These are phyloP conservation scores for Umbelopsis ramanniana DNA, from an alignment of 192 early-diverging fungal genomes.

Conservation along the genomic window DNA sequence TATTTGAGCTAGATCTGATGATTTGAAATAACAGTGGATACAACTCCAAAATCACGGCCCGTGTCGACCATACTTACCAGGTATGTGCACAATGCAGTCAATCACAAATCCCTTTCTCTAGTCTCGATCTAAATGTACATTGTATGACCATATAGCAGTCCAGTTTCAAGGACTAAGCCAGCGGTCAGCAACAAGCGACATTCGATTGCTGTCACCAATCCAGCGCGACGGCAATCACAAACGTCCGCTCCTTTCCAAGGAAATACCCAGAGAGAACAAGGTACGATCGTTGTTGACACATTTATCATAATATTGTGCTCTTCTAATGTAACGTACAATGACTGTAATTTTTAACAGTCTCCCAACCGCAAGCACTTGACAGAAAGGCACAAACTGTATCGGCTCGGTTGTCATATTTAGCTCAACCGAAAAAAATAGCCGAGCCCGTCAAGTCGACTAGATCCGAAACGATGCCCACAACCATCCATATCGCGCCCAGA, in stretches of 20 bases:
- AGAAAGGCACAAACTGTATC: constrained; percentile 16
- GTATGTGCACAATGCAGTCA: neutral
- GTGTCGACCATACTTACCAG: neutral
- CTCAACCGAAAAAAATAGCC: neutral
- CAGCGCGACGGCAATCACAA: neutral
- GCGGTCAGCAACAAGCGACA: neutral
- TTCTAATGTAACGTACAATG: neutral
- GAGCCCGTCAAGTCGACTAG: neutral
- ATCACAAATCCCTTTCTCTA: too few relatives aligned
- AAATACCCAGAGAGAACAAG: neutral
- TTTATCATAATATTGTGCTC: neutral
- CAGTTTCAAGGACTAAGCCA: neutral
- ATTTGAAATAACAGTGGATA: neutral
- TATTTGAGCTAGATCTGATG: neutral
- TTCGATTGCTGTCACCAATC: neutral
- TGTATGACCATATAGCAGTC: neutral
- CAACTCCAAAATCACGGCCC: neutral
- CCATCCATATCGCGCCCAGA: neutral
- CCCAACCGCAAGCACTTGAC: neutral
- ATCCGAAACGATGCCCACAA: neutral
- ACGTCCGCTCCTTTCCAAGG: neutral
- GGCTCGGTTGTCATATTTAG: constrained; percentile 9
- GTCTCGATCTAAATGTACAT: neutral
- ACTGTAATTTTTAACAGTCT: neutral
- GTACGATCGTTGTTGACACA: neutral